Evolutionary conservation across 108 stramenopile genomes (phyloP).

Genomic region (Schizochytrium sp.): DNA sequence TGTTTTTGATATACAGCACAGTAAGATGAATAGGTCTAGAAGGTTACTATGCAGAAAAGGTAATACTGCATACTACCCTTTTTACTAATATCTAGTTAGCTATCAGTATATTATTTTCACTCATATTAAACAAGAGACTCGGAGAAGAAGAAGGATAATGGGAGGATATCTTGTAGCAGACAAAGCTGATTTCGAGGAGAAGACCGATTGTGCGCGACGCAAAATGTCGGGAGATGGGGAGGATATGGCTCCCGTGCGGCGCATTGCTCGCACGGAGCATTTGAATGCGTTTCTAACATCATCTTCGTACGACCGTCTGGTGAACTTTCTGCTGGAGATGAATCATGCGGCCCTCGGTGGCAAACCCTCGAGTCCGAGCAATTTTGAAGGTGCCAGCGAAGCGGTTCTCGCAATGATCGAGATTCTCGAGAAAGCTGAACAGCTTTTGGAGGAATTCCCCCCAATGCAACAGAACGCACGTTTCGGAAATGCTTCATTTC

Average conservation of each 20-base stretch:
- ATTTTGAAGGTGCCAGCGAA: background rate
- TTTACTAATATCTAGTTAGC: no score
- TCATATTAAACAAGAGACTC: no score
- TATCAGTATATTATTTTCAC: no score
- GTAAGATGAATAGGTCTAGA: no score
- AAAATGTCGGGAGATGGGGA: background rate
- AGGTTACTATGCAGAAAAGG: no score
- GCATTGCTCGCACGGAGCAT: slow-evolving; percentile 28
- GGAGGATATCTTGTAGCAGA: no score
- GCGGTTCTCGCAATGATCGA: background rate
- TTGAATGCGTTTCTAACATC: background rate
- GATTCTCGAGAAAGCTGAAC: slow-evolving; percentile 1
- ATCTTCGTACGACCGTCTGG: background rate
- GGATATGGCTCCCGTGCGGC: slow-evolving; percentile 17
- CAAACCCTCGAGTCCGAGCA: background rate
- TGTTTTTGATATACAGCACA: no score
- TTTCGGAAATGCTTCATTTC: slow-evolving; percentile 47
- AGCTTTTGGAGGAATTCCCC: slow-evolving; percentile 23
- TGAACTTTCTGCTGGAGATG: slow-evolving; percentile 22
- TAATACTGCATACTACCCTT: no score
- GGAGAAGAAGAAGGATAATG: no score
- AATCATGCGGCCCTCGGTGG: background rate
- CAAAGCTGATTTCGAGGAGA: no score
- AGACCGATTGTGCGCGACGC: no score
- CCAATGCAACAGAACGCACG: background rate